Base-by-base conservation (phyloP, 2,329 filamentous ascomycete genomes). In the Chalaropsis thielavioides region DNA sequence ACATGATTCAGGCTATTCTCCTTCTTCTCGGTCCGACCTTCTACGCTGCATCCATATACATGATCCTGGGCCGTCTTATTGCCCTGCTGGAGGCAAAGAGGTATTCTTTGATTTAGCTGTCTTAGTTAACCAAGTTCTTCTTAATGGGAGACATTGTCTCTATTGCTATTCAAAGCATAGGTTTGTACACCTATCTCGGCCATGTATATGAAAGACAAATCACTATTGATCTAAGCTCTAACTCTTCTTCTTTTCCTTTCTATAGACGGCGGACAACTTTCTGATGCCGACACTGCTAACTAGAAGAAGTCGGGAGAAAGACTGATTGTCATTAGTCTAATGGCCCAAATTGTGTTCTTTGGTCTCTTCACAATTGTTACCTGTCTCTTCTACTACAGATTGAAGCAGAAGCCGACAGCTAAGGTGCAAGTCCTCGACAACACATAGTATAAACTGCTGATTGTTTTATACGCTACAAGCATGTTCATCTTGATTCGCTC, bases 321-420 rank as follows among this genome's bases (percentile, higher is more conserved):
- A 13, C 71, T 83, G 61, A 77, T 83, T 17, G 72, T 84, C 15
- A 76, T 68, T 2, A 82, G 82, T 8, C 72, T 85, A 1, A 72
- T 79, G n/a, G 70, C 83, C 2, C 82, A 85, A 69, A 75, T 85
- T 2, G 46, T 79, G 24, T 75, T 80, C 58, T 83, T 84, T 67
- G 73, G 74, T 17, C 73, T 83, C 61, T 85, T 85, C 69, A 72
- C 82, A 8, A 54, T 77, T 2, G 74, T 77, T 0, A 75, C 79
- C 0, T 67, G 75, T 0, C 68, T 78, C 0, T 81, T 82, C 70
- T 77, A 83, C 67, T 64, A 63, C 5, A 70, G 70, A 4, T 54
- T 72, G 13, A 19, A 19, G 1, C 40, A 22, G 2, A 49, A 54
- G 6, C 70, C 69, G 2, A 75, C 71, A 0, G 56, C 62, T 1